Base-by-base conservation (phyloP, 192 early-diverging fungal species). In the Coemansia interrupta region DNA sequence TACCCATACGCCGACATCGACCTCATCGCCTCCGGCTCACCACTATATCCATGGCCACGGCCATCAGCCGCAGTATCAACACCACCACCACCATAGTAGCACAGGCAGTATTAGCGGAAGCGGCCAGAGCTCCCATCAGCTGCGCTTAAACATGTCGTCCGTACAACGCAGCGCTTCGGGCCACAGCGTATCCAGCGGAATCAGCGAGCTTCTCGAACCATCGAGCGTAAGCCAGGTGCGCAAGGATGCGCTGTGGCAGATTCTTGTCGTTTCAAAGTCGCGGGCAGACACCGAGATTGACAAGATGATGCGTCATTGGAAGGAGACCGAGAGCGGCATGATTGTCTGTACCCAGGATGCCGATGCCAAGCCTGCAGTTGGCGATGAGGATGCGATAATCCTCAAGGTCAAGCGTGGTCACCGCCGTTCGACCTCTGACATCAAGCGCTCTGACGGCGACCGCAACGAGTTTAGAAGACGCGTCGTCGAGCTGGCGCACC, bases 321-420 rank as follows among this genome's bases (percentile, higher is more conserved):
- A 54, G 32, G 72, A 73, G 39, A 61, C 63, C 0, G 77, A 80
- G 6, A 66, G 45, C 11, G 77, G 77, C 4, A 41, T 50, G 7
- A 36, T 80, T 22, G 54, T 80, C 13, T 74, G 77, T 48, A 39
- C 66, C 5, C 70, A 58, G 14, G 77, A 80, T 53, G 22, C 41
- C 14, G 77, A 80, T 17, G 29, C 68, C 23, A 66, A 67, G 66
- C 61, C 66, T 1, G 49, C 60, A 10, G 58, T 69, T 15, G 72
- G 65, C 32, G 68, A 70, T 20, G 77, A 80, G 17, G 77, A 80
- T 8, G 70, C 77, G 6, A 80, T 80, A 18, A 80, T 80, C 13
- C 63, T 73, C 53, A 70, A 73, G 64, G 77, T 80, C 57, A 80
- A 80, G 57, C 70, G 77, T 19, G 77, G 77, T 0, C 77, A 80